Evolutionary conservation across 2,329 filamentous ascomycete genomes (phyloP), one percentile per base, ranked within the genome.

Genomic region (Colletotrichum chlorophyti): DNA sequence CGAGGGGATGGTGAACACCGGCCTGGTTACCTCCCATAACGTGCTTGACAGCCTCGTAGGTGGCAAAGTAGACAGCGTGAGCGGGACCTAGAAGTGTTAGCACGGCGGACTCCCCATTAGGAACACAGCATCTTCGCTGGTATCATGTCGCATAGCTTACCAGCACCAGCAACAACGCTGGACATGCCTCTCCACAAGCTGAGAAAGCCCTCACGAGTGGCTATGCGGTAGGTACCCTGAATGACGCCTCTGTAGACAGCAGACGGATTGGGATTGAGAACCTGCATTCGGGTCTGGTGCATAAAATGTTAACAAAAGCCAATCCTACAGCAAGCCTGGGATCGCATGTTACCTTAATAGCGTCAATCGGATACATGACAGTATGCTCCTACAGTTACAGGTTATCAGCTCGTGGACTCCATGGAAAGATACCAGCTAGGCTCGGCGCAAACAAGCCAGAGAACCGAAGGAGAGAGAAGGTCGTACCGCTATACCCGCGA

Each of bases 331-430:
- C n/a, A n/a, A n/a, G n/a, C n/a, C n/a, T n/a, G 43, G 17, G 35
- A 10, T 37, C 23, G 15, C 12, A 19, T 35, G 40, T n/a, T 66
- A 97, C 95, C 90, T 99, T 99, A 72, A 99, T 90, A 66, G 96
- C 87, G 79, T 99, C 95, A 71, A 99, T 91, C 17, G 95, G 95
- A 73, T 99, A 99, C 95, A 99, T 98, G 69, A 97, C 93, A 59
- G 94, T 96, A 76, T 98, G 94, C 79, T 98, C 94, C 93, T 97
- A 66, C 48, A 19, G n/a, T 24, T 31, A 19, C 23, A n/a, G 23
- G 31, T 23, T 50, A 50, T 67, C 60, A 66, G 64, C 65, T 60
- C 35, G 21, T 31, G 7, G 17, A 23, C 11, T 12, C 12, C 9
- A n/a, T n/a, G n/a, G 12, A n/a, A 26, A 21, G 15, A 27, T n/a